These are phyloP conservation scores for Nitzschia inconspicua DNA, from an alignment of 108 stramenopile species.

Conservation along the genomic window DNA sequence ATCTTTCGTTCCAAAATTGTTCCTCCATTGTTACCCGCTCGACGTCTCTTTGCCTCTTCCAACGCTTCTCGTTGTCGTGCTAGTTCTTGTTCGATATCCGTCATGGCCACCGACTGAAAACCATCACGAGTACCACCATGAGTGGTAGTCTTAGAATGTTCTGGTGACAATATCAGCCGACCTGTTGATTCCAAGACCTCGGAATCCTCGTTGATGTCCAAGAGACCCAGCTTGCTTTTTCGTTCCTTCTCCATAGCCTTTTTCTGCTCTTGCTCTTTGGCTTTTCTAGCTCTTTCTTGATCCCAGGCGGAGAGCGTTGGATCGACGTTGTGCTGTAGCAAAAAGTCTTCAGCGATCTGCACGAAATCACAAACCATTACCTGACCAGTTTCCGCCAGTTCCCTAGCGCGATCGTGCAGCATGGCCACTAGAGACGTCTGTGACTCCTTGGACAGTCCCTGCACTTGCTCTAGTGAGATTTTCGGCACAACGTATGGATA, in stretches of 20 bases:
- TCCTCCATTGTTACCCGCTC: conserved; percentile 11
- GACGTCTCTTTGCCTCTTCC: conserved; percentile 22
- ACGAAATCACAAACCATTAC: conserved; percentile 80
- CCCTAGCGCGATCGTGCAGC: conserved; percentile 39
- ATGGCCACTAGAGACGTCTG: conserved; percentile 32
- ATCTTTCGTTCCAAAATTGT: conserved; percentile 1
- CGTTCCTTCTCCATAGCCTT: conserved; percentile 11
- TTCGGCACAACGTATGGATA: conserved; percentile 72
- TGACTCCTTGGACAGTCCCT: conserved; percentile 39
- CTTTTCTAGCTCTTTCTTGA: conserved; percentile 53
- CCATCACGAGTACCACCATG: too few species aligned
- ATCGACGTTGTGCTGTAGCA: conserved; percentile 54
- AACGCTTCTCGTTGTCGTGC: conserved; percentile 33
- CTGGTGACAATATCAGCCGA: too few species aligned
- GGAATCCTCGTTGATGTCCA: too few species aligned
- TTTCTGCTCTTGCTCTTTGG: conserved; percentile 27
- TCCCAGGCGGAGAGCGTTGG: conserved; percentile 63
- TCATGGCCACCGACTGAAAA: neutral
- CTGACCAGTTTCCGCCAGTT: conserved; percentile 48
- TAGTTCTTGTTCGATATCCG: conserved; percentile 32
- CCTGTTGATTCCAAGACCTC: too few species aligned
- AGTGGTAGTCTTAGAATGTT: too few species aligned
- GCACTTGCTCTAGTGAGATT: conserved; percentile 46
- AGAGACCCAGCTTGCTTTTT: too few species aligned
- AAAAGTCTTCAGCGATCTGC: conserved; percentile 66